Base-by-base conservation (phyloP, 306 rosid genomes). In the Herpetospermum pedunculosum region DNA sequence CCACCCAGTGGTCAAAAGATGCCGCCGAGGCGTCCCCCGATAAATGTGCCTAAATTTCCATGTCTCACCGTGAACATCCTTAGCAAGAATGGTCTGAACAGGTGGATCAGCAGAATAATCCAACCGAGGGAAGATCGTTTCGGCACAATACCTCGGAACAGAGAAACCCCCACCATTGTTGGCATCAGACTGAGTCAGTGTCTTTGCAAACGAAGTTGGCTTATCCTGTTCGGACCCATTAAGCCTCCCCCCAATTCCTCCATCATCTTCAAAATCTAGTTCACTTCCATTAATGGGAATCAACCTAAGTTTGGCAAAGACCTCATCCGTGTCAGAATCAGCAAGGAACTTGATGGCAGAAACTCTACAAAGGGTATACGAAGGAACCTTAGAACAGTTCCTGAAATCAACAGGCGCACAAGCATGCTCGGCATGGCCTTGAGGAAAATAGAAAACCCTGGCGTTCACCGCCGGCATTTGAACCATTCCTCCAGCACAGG, bases 141-240 rank as follows among this genome's bases (percentile, higher is more conserved):
- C 99, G 0, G 99, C 99, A 37, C 97, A 91, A 37, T 88, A 91
- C 73, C 97, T 83, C 0, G 99, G 99, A 79, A 95, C 96, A 16
- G 97, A 91, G 78, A 95, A 95, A 0, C 97, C 97, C 1, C 97
- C 97, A 6, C 99, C 99, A 75, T 94, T 94, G 81, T 94, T 95
- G 0, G 99, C 99, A 75, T 95, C 99, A 0, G 99, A 95, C 40
- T 95, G 99, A 0, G 99, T 95, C 84, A 95, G 64, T 1, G 96
- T 89, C 81, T 95, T 95, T 0, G 97, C 96, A 71, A 95, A 95
- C 3, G 96, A 89, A 29, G 89, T 80, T 2, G 94, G 92, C 63
- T 87, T 91, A 2, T 88, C 92, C 46, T 82, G 95, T 21, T 86
- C 98, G 40, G 84, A 55, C 46, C 88, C 97, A 76, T 77, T 78